Percentiles rank a stretch among this genome's conserved stretches.
Conservation (phyloP, 2,329 filamentous ascomycete species). For the Helicocarpus griseus region DNA sequence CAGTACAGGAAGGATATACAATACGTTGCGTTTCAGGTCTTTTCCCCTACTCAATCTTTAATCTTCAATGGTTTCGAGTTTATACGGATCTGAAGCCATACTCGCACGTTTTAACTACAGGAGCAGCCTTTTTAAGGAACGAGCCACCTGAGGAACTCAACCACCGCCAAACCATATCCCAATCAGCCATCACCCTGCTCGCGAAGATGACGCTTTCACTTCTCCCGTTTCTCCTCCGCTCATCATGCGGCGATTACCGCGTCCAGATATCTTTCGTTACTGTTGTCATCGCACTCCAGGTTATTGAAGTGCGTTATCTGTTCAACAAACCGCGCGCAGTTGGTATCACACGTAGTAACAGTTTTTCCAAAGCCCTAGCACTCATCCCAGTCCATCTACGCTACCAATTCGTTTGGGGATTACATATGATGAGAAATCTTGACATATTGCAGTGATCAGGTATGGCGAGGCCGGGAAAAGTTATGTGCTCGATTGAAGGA, state of each 20-base stretch:
- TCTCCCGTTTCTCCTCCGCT: not conserved
- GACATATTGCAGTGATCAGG: too few relatives aligned
- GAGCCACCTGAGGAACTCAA: not conserved
- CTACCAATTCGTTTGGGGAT: too few relatives aligned
- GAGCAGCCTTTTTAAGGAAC: too few relatives aligned
- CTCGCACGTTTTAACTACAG: not conserved
- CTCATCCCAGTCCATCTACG: too few relatives aligned
- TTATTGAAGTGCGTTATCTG: too few relatives aligned
- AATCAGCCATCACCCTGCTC: not conserved
- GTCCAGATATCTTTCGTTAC: not conserved
- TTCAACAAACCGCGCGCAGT: too few relatives aligned
- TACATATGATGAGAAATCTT: too few relatives aligned
- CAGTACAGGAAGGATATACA: not conserved
- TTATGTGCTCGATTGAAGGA: too few relatives aligned
- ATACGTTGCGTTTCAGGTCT: not conserved
- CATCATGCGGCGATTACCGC: not conserved
- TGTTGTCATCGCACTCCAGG: constrained; percentile 6
- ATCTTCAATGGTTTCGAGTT: not conserved
- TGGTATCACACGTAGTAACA: too few relatives aligned
- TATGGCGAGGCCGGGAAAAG: too few relatives aligned
- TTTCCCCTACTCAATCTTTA: not conserved
- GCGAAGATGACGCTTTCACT: constrained; percentile 3
- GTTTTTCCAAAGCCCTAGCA: too few relatives aligned
- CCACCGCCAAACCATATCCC: not conserved
- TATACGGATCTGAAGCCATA: not conserved